Evolutionary conservation across 352 stramenopile species (phyloP), one percentile per base, ranked within the genome.

Genomic region (Phytopythium aichiense): DNA sequence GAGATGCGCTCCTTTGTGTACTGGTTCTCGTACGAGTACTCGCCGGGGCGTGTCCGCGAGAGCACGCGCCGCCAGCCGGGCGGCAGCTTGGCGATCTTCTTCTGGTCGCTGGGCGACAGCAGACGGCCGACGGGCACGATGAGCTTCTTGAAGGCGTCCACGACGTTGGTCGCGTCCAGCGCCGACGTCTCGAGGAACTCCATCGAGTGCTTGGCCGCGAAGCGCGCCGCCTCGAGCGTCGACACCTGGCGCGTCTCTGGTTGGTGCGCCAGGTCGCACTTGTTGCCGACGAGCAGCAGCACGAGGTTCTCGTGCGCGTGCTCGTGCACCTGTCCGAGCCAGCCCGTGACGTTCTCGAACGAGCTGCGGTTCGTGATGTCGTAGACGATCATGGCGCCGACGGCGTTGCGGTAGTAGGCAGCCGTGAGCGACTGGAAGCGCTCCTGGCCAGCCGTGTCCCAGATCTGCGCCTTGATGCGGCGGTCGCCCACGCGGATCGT

Each of bases 321-420:
- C 60, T 93, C 81, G 43, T 92, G 86, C 40, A 94, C 76, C 59
- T 96, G 85, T 7, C 71, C 77, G 58, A 94, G 72, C 87, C 87
- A 94, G 25, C 78, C 76, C 7, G 66, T 77, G 7, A 94, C 78
- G 63, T 94, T 76, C 58, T 95, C 86, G 58, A 95, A 95, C 25
- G 87, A 94, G 25, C 68, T 74, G 56, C 89, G 77, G 63, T 94
- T 91, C 43, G 91, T 97, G 50, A 98, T 92, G 67, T 98, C 91
- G 68, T 97, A 98, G 25, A 97, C 89, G 58, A 98, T 79, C 77
- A 98, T 89, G 40, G 89, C 91, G 30, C 88, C 90, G 23, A 97
- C 87, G 0, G 89, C 89, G 40, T 96, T 95, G 45, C 87, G 81
- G 66, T 97, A 98, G 68, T 97, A 98, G 31, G 90, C 87, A n/a